These are phyloP conservation scores for Magnusiomyces magnusii DNA, from an alignment of 1,139 yeast genomes.

Conservation along the genomic window DNA sequence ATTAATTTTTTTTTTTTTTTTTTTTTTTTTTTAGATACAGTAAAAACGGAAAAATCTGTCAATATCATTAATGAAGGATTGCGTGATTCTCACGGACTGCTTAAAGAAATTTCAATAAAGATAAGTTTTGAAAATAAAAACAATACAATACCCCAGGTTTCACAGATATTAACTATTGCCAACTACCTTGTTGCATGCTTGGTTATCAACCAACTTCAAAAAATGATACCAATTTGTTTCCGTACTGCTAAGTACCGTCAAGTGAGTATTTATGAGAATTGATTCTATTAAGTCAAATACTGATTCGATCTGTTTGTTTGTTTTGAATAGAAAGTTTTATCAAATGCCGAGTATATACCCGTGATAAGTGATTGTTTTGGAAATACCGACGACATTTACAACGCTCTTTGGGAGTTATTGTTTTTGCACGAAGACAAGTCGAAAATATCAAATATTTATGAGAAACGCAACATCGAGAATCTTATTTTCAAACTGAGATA, in stretches of 20 bases:
- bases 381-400: background rate
- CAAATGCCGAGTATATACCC: background rate
- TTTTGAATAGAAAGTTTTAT: background rate
- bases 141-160: background rate
- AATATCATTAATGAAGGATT: background rate
- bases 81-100: background rate
- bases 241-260: background rate
- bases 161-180: background rate
- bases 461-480: background rate
- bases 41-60: background rate
- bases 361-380: background rate
- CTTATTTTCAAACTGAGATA: background rate
- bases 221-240: background rate
- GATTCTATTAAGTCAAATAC: background rate
- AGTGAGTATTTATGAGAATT: background rate
- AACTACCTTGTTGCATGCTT: constrained; percentile 1
- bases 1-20: background rate
- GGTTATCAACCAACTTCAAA: background rate
- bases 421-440: background rate
- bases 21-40: background rate
- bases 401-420: background rate
- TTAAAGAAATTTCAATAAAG: background rate
- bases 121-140: background rate
- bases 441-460: background rate
- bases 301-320: background rate